Percentiles rank a stretch among this genome's conserved stretches.
Conservation (phyloP, 331 rosid genomes). For the Spiraea crenata region DNA sequence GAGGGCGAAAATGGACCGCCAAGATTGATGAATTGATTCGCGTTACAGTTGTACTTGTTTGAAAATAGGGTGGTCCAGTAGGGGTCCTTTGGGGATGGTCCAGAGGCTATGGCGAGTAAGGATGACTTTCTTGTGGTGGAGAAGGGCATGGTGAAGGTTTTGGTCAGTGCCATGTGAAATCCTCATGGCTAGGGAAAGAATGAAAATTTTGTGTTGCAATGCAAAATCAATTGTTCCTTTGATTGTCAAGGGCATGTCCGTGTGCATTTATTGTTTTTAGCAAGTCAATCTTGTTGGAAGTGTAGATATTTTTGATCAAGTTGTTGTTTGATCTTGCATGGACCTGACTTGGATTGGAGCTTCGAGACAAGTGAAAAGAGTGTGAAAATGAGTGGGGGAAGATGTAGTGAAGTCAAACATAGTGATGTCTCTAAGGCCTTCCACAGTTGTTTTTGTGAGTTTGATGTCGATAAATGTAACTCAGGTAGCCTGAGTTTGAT, state of each 20-base stretch:
- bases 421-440: too few relatives aligned
- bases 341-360: neutral
- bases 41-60: constrained; percentile 26
- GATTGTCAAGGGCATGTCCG: constrained; percentile 9
- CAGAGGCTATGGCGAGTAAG: constrained; percentile 11
- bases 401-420: neutral
- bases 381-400: neutral
- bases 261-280: constrained; percentile 22
- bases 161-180: constrained; percentile 55
- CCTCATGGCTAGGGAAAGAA: constrained; percentile 35
- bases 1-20: constrained; percentile 6
- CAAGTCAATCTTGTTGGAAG: constrained; percentile 17
- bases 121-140: constrained; percentile 19
- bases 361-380: neutral
- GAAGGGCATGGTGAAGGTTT: constrained; percentile 29
- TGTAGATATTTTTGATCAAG: neutral
- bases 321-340: neutral
- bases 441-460: too few relatives aligned
- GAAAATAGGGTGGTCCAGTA: constrained; percentile 46
- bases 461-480: too few relatives aligned
- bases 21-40: constrained; percentile 20
- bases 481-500: too few relatives aligned
- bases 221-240: constrained; percentile 2
- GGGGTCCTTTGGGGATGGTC: constrained; percentile 42
- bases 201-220: neutral